Base-by-base conservation (phyloP, 352 stramenopile species). In the Phytophthora brassicae region DNA sequence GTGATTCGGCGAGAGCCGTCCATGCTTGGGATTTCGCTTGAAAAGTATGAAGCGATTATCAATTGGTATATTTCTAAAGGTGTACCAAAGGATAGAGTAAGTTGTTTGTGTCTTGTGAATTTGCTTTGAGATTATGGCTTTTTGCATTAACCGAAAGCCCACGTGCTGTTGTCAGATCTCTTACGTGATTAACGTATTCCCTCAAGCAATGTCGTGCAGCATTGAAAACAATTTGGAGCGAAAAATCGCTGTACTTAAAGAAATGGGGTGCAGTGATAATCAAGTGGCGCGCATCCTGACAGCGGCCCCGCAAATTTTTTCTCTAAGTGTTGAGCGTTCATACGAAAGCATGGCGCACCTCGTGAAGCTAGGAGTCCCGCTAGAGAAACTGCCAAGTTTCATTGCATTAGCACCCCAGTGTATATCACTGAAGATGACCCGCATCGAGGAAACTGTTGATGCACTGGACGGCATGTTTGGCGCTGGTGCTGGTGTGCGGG, bases 171-270 rank as follows among this genome's bases (percentile, higher is more conserved):
- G 35, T 9, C 13, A 89, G 81, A 71, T 90, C 14, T 47, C 68
- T n/a, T 90, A 84, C 59, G 33, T 88, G 20, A 72, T 86, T 38
- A 68, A 60, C 11, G 56, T 86, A 16, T 86, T 84, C 57, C 81
- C 81, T 0, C 64, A 77, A 22, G 69, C 47, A 14, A 42, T 66
- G 17, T 77, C 66, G 4, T 67, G 64, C 23, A 79, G 44, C 39
- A 66, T 70, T n/a, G 17, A 47, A 0, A 59, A 71, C 24, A 87
- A 72, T 33, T 56, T 87, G 31, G 57, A 88, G 17, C n/a, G 43
- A 0, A 90, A 90, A 59, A 45, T 81, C 2, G 47, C 71, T 11
- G 61, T 72, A 24, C 56, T 88, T 13, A 55, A 56, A 28, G 29
- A 68, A 13, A 20, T 75, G 19, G 81, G 81, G 6, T 60, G 81